Evolutionary conservation across 169 alveolate genomes (phyloP), one percentile per base, ranked within the genome.

Genomic region (Plasmodium knowlesi): DNA sequence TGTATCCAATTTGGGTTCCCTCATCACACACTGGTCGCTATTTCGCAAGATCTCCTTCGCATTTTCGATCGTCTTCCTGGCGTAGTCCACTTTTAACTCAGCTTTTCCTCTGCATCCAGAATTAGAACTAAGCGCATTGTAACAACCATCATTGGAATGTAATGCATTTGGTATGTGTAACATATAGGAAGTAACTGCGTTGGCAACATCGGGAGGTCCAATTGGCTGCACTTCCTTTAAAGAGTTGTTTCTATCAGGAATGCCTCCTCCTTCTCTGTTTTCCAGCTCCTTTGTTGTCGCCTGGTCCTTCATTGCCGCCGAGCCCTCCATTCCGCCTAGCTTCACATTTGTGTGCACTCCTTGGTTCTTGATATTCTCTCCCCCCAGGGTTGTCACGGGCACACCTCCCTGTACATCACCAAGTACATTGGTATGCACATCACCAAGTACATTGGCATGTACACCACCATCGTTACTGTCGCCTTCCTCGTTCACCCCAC

Each of bases 21-120:
- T 80, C 19, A n/a, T n/a, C 19, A 30, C 41, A 28, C 41, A 82
- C 37, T 54, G 34, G 12, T 82, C 28, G n/a, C 81, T 54, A 22
- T 82, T 25, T 16, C 43, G 37, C 81, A 82, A 41, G 28, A 82
- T 82, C 10, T 28, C 34, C 71, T 82, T 61, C 16, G 41, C 90
- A 14, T 82, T 54, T 16, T 16, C 79, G 28, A 82, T 50, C 39
- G 70, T 79, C n/a, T 41, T 43, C 54, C 0, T 61, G 14, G 57
- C 28, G 32, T 50, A 19, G 61, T 30, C 34, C 37, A 28, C 34
- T 8, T 73, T 81, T 25, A 1, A 12, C 34, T 12, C 9, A 37
- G 41, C 4, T 50, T 19, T 50, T 0, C 61, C 61, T 50, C 16
- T 10, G 61, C 61, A 50, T 16, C 22, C 25, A 6, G 6, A 19